phyloP scores from a whole-genome alignment of 257 asterid genomes.

The Penstemon newberryi region DNA sequence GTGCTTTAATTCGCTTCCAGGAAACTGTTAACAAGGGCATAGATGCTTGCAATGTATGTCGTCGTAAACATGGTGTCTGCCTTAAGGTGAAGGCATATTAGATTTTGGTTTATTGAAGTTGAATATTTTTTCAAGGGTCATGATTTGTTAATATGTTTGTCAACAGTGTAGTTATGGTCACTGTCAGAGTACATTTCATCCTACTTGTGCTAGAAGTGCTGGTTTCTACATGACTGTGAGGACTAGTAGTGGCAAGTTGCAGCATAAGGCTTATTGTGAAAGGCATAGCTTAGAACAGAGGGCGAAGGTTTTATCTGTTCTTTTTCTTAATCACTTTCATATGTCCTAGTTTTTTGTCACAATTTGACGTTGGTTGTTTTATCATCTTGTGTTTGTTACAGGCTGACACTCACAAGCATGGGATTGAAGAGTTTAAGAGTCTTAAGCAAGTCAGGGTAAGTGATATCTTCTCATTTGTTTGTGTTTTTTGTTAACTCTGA shows the following conservation, averaged over 20 bases:
- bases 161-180: conserved; percentile 95
- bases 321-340: background rate
- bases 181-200: conserved; percentile 90
- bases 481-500: background rate
- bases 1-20: conserved; percentile 43
- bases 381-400: conserved; percentile 31
- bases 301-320: conserved; percentile 65
- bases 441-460: conserved; percentile 96
- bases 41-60: conserved; percentile 73
- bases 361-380: conserved; percentile 16
- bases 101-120: conserved; percentile 18
- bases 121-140: conserved; percentile 6
- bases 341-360: conserved; percentile 16
- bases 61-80: conserved; percentile 86
- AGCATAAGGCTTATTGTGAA: conserved; percentile 94
- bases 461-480: conserved; percentile 8
- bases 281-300: conserved; percentile 86
- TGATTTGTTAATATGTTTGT: conserved; percentile 32
- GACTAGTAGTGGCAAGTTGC: conserved; percentile 82
- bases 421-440: conserved; percentile 79
- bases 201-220: conserved; percentile 96
- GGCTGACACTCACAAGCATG: conserved; percentile 80
- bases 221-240: conserved; percentile 80
- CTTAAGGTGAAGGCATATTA: conserved; percentile 58
- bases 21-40: conserved; percentile 60